These are phyloP conservation scores for Debaryomyces singareniensis DNA, from an alignment of 1,139 yeast species.

Conservation along the genomic window DNA sequence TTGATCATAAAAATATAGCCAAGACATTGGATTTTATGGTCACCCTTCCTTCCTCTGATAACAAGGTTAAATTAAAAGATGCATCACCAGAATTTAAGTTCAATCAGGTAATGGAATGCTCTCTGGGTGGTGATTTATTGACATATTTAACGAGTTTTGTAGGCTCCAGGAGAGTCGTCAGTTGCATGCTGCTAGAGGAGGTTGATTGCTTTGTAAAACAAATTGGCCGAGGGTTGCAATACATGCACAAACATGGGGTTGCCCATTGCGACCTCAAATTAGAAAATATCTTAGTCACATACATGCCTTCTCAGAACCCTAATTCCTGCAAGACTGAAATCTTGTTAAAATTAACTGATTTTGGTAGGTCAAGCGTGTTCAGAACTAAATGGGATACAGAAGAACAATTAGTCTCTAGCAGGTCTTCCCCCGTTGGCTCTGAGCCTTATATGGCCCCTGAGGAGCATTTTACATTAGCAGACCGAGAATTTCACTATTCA, in stretches of 20 bases:
- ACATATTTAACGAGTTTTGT: conserved; percentile 21
- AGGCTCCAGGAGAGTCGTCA: conserved; percentile 10
- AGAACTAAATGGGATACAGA: conserved; percentile 58
- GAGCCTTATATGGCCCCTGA: conserved; percentile 75
- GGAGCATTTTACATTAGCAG: conserved; percentile 30
- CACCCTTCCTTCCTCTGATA: conserved; percentile 14
- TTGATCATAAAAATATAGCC: conserved; percentile 65
- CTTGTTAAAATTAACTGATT: conserved; percentile 56
- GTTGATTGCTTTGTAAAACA: conserved; percentile 70
- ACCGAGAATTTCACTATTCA: conserved; percentile 39
- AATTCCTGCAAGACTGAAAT: conserved; percentile 26
- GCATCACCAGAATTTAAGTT: conserved; percentile 36
- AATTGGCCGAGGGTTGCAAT: conserved; percentile 54
- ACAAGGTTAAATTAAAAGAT: conserved; percentile 1
- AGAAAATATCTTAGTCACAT: conserved; percentile 48
- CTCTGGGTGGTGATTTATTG: conserved; percentile 68
- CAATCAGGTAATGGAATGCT: conserved; percentile 73
- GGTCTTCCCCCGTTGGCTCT: conserved; percentile 64
- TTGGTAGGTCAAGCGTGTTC: conserved; percentile 75
- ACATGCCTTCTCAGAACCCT: conserved; percentile 6
- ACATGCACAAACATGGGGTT: conserved; percentile 68
- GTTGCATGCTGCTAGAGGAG: conserved; percentile 38
- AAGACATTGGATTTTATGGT: conserved; percentile 63
- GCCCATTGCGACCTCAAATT: conserved; percentile 69
- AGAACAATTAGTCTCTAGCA: conserved; percentile 46